A percentile compares a stretch with the other conserved stretches of the same genome.
Conservation (phyloP, 2,329 filamentous ascomycete species). For the Clarireedia sp. region DNA sequence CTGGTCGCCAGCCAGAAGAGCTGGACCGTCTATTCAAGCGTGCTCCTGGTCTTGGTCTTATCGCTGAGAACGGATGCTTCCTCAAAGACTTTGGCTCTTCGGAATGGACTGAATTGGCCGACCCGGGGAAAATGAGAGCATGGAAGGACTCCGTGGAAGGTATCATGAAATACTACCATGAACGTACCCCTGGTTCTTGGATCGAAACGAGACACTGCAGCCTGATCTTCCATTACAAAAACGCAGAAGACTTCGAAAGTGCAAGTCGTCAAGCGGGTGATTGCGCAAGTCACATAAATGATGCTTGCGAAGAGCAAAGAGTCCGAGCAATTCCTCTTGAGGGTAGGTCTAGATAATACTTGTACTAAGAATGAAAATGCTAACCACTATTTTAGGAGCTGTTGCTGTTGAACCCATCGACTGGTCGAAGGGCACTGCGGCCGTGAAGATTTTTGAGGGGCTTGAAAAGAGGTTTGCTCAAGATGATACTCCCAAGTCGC, state of each 20-base stretch:
- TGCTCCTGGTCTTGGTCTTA: constrained; percentile 76
- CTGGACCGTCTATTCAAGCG: constrained; percentile 79
- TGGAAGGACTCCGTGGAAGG: constrained; percentile 82
- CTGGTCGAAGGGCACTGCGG: constrained; percentile 82
- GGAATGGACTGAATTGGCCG: constrained; percentile 71
- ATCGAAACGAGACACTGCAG: constrained; percentile 90
- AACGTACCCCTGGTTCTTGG: constrained; percentile 79
- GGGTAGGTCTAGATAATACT: constrained; percentile 28
- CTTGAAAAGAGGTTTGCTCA: constrained; percentile 36
- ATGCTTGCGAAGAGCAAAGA: constrained; percentile 74
- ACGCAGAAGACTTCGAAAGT: constrained; percentile 66
- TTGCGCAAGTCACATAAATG: constrained; percentile 91
- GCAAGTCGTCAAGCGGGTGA: constrained; percentile 78
- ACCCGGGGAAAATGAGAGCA: constrained; percentile 57
- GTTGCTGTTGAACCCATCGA: constrained; percentile 79
- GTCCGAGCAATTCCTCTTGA: constrained; percentile 79
- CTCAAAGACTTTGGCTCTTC: constrained; percentile 61
- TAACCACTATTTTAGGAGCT: constrained; percentile 38
- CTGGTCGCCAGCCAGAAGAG: constrained; percentile 76
- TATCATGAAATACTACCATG: constrained; percentile 82
- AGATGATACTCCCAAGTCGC: constrained; percentile 28
- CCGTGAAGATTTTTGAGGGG: constrained; percentile 61
- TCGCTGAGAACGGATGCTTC: constrained; percentile 93
- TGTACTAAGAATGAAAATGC: background rate
- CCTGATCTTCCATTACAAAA: constrained; percentile 83